Evolutionary conservation across 2,329 filamentous ascomycete species (phyloP), one percentile per base, ranked within the genome.

Genomic region (Chaetothyriales sp.): DNA sequence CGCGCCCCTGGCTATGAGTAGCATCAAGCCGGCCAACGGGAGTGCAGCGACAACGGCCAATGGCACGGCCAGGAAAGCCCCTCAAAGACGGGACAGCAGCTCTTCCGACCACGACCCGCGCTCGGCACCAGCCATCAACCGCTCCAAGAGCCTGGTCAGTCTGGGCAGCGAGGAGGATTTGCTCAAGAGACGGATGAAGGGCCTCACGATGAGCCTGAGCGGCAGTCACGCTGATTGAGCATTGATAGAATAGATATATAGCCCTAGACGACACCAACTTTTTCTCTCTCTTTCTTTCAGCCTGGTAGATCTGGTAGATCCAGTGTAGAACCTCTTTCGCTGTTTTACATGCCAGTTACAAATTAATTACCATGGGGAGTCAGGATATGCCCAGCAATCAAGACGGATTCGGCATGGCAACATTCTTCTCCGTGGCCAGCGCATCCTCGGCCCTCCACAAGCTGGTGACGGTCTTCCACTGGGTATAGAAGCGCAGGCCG

Each of bases 391-490:
- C n/a, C n/a, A n/a, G 28, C 28, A 2, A 32, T 51, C 50, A 59
- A 18, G 57, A 66, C 46, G 83, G 78, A 32, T 78, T 83, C 18
- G 90, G 90, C 90, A 96, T 96, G 55, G 85, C 78, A 9, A 93
- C 87, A 62, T 82, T 80, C 15, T 89, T 89, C 77, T 89, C 90
- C 59, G 81, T 84, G 50, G 80, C 82, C 47, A 92, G 77, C 0
- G 87, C 89, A 70, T 95, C 89, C 63, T 89, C 81, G 54, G 78
- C 80, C 63, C 80, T 80, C 92, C 92, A 98, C 65, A 93, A 71
- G 59, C 86, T 83, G 49, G 92, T 98, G 47, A 98, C 92, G 2
- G 92, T 98, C 84, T 98, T 96, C 64, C 85, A 78, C 72, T 96
- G 92, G 2, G 92, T 98, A 70, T 94, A 96, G 66, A 98, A 98